A percentile compares a stretch with the other conserved stretches of the same genome.
Conservation (phyloP, 768 basidiomycete species). For the Suillus paluster region DNA sequence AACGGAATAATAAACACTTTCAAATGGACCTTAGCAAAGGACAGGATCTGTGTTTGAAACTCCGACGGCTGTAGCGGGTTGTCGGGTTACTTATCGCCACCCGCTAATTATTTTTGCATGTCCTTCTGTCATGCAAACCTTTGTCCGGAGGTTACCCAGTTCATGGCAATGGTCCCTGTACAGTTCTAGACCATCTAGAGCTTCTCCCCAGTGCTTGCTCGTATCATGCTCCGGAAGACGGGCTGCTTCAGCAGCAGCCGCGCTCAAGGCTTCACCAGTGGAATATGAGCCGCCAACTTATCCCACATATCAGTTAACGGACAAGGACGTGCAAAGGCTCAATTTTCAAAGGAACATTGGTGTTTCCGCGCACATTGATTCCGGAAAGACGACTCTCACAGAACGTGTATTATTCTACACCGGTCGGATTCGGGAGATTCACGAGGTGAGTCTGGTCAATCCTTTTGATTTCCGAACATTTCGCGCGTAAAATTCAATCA, state of each 20-base stretch:
- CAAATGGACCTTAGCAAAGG: slow-evolving; percentile 16
- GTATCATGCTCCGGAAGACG: slow-evolving; percentile 29
- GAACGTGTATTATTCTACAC: slow-evolving; percentile 97
- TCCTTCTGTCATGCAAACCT: slow-evolving; percentile 29
- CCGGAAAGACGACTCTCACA: slow-evolving; percentile 97
- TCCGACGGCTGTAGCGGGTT: slow-evolving; percentile 22
- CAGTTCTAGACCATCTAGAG: slow-evolving; percentile 10
- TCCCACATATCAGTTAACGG: slow-evolving; percentile 55
- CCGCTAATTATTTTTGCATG: not conserved
- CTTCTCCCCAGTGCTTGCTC: slow-evolving; percentile 4
- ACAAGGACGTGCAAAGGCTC: slow-evolving; percentile 68
- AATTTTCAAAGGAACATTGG: slow-evolving; percentile 91
- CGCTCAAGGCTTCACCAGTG: slow-evolving; percentile 22
- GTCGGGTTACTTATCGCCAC: not conserved
- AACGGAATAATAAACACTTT: slow-evolving; percentile 15
- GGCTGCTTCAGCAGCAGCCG: slow-evolving; percentile 50
- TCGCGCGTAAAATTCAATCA: slow-evolving; percentile 9
- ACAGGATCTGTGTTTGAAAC: slow-evolving; percentile 26
- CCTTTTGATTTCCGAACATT: not conserved
- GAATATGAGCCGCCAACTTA: slow-evolving; percentile 26
- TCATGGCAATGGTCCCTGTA: slow-evolving; percentile 31
- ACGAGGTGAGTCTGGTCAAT: slow-evolving; percentile 71
- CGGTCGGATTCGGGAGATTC: slow-evolving; percentile 92
- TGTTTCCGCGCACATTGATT: slow-evolving; percentile 93
- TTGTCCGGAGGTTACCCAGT: slow-evolving; percentile 27